Conservation (phyloP, 139 green algal species). For the Chlamydomonas applanata region DNA sequence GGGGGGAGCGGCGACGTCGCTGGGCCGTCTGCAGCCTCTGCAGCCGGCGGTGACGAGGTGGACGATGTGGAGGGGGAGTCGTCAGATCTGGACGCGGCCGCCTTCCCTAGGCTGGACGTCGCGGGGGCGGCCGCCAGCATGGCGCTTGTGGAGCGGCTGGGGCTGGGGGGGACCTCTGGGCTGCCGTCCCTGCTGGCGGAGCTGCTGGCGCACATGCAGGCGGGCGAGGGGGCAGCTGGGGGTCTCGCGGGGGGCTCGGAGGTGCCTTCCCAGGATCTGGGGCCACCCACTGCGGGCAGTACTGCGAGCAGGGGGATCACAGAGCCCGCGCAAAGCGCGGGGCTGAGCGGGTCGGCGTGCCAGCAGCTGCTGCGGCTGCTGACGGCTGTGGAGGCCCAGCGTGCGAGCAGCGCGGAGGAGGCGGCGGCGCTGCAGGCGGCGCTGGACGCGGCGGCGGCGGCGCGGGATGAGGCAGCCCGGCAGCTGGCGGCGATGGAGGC, state of each 20-base stretch:
- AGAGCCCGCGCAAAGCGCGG: not conserved
- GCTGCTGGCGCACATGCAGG: not conserved
- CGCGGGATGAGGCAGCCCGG: conserved; percentile 10
- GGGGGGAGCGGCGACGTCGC: too few relatives aligned
- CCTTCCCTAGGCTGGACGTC: too few relatives aligned
- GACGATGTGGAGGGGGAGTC: too few relatives aligned
- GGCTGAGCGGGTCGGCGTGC: not conserved
- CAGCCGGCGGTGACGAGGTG: too few relatives aligned
- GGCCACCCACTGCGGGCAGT: too few relatives aligned
- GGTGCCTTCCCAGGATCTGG: too few relatives aligned
- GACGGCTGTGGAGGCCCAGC: not conserved
- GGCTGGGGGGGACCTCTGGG: not conserved
- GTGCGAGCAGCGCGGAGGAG: conserved; percentile 22
- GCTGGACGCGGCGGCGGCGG: conserved; percentile 8
- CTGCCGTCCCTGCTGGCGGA: not conserved
- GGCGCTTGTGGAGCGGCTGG: not conserved
- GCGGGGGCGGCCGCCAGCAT: too few relatives aligned
- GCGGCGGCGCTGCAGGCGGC: conserved; percentile 19
- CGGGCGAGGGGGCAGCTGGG: not conserved
- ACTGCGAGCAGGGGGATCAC: too few relatives aligned
- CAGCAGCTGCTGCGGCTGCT: conserved; percentile 27
- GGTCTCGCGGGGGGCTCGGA: not conserved
- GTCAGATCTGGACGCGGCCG: not conserved
- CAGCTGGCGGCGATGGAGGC: conserved; percentile 2
- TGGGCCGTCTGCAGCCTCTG: too few relatives aligned